Base-by-base conservation (phyloP, 208 protist genomes). In the Leishmania tarentolae region DNA sequence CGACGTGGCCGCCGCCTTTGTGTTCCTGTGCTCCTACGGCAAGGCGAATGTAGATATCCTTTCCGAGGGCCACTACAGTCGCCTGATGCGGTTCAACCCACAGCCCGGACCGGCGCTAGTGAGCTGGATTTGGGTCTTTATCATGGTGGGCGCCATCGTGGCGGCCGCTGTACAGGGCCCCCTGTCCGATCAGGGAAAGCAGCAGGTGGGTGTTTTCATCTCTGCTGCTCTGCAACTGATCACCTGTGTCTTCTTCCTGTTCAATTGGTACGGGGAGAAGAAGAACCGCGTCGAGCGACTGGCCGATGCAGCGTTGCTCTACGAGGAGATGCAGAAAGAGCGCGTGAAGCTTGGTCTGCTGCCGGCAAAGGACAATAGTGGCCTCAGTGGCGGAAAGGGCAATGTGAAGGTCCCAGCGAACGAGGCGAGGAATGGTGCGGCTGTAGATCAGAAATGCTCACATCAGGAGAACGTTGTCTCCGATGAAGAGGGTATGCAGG, bases 1-100 rank as follows among this genome's bases (percentile, higher is more conserved):
- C 56, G 61, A 88, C 37, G 76, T 71, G 9, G 91, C 82, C 37
- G 87, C 75, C 40, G 88, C 79, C 19, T 85, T 96, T 57, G 80
- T 93, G 78, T 94, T 94, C 74, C 75, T 94, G 35, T 87, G 81
- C 52, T 78, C 73, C 56, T 93, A 83, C 72, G 82, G 86, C 52
- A 93, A 91, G 81, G 87, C 89, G 40, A 92, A 91, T 76, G 85
- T 96, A 68, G 92, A 96, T 80, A 94, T 94, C 72, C 86, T 96
- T 21, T 92, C 90, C 1, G 87, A 96, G 80, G 92, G 92, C 52
- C 90, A 92, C 76, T 96, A 96, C 91, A 94, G 88, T 57, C 88
- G 90, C 28, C 81, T 93, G 52, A 89, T 96, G 40, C 86, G 86
- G 56, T 52, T 68, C n/a, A 46, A 86, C 61, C 92, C 92, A 9